A percentile compares a stretch with the other conserved stretches of the same genome.
Conservation (phyloP, 2,329 filamentous ascomycete species). For the Neoscytalidium dimidiatum region DNA sequence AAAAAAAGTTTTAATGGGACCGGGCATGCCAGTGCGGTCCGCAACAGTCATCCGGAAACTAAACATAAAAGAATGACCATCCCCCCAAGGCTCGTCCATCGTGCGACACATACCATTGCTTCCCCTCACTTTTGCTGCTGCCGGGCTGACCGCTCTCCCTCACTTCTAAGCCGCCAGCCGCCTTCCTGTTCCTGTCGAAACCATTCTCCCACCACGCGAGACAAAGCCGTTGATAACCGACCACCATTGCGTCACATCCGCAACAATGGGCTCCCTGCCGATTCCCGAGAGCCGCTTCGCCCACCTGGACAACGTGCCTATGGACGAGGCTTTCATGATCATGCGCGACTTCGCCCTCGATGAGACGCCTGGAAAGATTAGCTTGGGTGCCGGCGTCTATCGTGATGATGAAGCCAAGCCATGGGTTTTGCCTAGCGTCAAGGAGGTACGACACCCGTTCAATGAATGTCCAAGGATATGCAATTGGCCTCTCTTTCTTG, state of each 20-base stretch:
- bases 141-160: not conserved
- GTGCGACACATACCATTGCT: not conserved
- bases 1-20: slow-evolving; percentile 12
- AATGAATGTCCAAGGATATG: not conserved
- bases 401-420: slow-evolving; percentile 39
- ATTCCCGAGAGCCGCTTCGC: slow-evolving; percentile 18
- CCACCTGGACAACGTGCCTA: slow-evolving; percentile 3
- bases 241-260: not conserved
- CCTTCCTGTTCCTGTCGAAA: not conserved
- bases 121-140: not conserved
- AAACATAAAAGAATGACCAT: slow-evolving; percentile 8
- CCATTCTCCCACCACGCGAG: not conserved
- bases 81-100: not conserved
- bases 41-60: not conserved
- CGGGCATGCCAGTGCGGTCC: not conserved
- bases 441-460: slow-evolving; percentile 15
- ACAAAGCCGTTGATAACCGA: slow-evolving; percentile 14
- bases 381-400: slow-evolving; percentile 43
- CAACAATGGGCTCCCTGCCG: slow-evolving; percentile 13
- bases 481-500: too few species aligned
- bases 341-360: slow-evolving; percentile 21
- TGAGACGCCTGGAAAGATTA: slow-evolving; percentile 38
- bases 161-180: not conserved
- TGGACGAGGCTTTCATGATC: slow-evolving; percentile 19
- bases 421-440: slow-evolving; percentile 42